These are phyloP conservation scores for Corymbia calophylla DNA, from an alignment of 441 rosid genomes.

Conservation along the genomic window DNA sequence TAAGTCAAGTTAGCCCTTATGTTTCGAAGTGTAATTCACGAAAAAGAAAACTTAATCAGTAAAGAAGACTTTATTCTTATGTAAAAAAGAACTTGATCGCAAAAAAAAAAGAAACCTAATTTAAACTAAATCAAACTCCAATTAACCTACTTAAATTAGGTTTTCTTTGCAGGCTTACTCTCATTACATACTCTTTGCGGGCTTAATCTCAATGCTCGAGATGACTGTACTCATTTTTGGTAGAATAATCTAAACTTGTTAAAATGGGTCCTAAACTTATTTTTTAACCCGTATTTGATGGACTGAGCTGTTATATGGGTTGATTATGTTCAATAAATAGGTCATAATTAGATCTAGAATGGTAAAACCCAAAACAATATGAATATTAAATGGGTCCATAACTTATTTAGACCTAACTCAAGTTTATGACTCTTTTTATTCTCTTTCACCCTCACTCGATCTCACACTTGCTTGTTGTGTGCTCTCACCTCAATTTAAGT, in stretches of 20 bases:
- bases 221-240: not conserved
- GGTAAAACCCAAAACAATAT: not conserved
- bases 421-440: not conserved
- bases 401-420: no score
- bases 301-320: not conserved
- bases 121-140: not conserved
- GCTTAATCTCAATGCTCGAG: not conserved
- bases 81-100: not conserved
- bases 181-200: not conserved
- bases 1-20: not conserved
- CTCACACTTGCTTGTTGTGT: not conserved
- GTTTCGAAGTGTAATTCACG: not conserved
- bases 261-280: not conserved
- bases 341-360: not conserved
- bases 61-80: not conserved
- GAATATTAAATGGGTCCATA: not conserved
- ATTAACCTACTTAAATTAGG: not conserved
- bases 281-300: not conserved
- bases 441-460: not conserved
- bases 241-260: not conserved
- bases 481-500: not conserved
- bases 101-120: not conserved
- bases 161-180: not conserved
- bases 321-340: no score
- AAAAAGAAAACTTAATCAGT: not conserved